Evolutionary conservation across 2,329 filamentous ascomycete species (phyloP), one percentile per base, ranked within the genome.

Genomic region (Paraphaeosphaeria minitans): DNA sequence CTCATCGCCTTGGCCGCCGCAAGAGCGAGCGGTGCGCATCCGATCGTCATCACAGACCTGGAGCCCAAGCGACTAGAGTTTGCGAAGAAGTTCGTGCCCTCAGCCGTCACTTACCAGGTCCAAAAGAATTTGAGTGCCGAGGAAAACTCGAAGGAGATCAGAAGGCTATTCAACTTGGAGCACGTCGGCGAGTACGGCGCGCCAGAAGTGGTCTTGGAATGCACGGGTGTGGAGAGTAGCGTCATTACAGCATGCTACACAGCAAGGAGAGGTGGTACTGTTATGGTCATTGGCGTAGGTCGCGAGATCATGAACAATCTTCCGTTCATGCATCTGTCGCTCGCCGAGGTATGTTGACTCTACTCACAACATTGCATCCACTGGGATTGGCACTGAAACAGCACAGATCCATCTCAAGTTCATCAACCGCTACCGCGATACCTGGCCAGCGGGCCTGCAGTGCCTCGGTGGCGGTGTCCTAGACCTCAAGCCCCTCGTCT

Each of bases 361-460:
- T 52, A 13, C 24, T 50, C n/a, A 49, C n/a, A 16, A 19, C 4
- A 14, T n/a, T 16, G 5, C 8, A 27, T 7, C n/a, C 19, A 3
- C 3, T 45, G 3, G 2, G 7, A 16, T 29, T 5, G 3, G 5
- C 24, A 8, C 53, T 62, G 10, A 63, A 13, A 50, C 22, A 19
- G 7, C 1, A 14, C 33, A 87, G 84, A 89, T 90, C 62, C 82
- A 89, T 64, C 78, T 91, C 27, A 85, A 83, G 39, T 91, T 91
- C 75, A 90, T 90, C 70, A 90, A 91, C 72, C 81, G 88, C 8
- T 91, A 90, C 70, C 80, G 83, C 42, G 87, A 90, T 67, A 90
- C 87, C 0, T 91, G 88, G 88, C 87, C 88, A 0, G 82, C 84
- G 0, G 88, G 85, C 0, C 87, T 91, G 35, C 80, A 84, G 7